Evolutionary conservation across 495 filamentous ascomycete genomes (phyloP), one percentile per base, ranked within the genome.

Genomic region (Opeltia flavorubescens): DNA sequence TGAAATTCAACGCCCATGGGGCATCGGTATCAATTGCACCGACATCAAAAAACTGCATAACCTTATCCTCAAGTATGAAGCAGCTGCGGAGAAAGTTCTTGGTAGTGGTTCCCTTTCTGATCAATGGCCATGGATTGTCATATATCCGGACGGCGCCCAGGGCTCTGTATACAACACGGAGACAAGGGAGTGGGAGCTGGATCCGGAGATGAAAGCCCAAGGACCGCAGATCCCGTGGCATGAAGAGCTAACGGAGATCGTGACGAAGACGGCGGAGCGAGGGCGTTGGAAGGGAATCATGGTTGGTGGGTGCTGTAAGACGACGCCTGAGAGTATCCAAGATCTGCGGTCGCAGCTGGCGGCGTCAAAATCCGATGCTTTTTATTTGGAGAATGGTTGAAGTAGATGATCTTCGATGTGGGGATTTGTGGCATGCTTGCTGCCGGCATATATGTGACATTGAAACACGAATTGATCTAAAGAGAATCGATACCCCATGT

Each of bases 61-160:
- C 1, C 53, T 83, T 27, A 59, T 81, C 20, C 44, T 51, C 5
- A 52, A 57, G 35, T 74, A 75, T 50, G 69, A 71, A 44, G 55
- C 48, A 13, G 63, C 61, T 28, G 54, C 78, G 31, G 33, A 48
- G 21, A 49, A 47, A 17, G 45, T 69, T 33, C 31, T 59, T 41
- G 30, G 47, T 17, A 45, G 49, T 9, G 52, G 58, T 3, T 29
- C 55, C 1, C 55, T 68, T 33, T 53, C 52, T 20, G 50, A 57
- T 5, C n/a, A 21, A n/a, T 67, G 62, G 63, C 78, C 78, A 5
- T 63, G 55, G 47, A 55, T 84, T 44, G 73, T 83, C 33, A 47
- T 81, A 38, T 84, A 82, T 60, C 80, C 80, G 5, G 80, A 84
- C 62, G 78, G 78, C 1, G 80, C 80, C 13, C 74, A 75, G 31